A percentile compares a stretch with the other conserved stretches of the same genome.
phyloP scores from a whole-genome alignment of 371 early-diverging fungal genomes.

The Lichtheimia ramosa region DNA sequence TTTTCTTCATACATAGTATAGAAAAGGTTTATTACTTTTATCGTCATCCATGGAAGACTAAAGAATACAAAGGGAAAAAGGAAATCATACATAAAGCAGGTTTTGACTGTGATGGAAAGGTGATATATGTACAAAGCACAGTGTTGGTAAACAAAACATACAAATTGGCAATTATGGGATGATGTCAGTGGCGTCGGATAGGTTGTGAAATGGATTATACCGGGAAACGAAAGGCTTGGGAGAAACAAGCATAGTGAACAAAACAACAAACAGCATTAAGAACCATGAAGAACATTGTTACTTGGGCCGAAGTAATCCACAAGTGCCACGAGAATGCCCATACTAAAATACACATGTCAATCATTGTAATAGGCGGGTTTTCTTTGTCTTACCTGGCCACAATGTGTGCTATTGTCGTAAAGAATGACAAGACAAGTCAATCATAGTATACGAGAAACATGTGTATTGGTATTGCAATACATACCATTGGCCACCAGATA shows the following conservation, averaged over 20 bases:
- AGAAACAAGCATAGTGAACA: neutral
- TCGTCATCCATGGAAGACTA: neutral
- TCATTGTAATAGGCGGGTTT: neutral
- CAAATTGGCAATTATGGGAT: too few species aligned
- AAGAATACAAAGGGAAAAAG: too few species aligned
- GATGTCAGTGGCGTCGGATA: neutral
- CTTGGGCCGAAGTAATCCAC: slow-evolving; percentile 8
- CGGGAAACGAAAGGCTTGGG: neutral
- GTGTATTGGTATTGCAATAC: neutral
- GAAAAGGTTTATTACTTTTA: neutral
- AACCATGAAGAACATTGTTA: neutral
- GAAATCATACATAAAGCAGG: neutral
- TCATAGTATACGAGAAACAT: too few species aligned
- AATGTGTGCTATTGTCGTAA: slow-evolving; percentile 16
- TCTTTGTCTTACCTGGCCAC: slow-evolving; percentile 21
- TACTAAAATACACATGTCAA: slow-evolving; percentile 9
- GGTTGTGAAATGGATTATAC: too few species aligned
- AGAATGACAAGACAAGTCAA: neutral
- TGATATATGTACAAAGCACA: neutral
- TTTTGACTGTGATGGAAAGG: neutral
- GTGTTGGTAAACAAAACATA: neutral
- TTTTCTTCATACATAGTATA: neutral
- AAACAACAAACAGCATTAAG: too few species aligned
- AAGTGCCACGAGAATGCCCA: slow-evolving; percentile 4
- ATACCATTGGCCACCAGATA: slow-evolving; percentile 34